Evolutionary conservation across 192 early-diverging fungal genomes (phyloP).

Genomic region (Dissophora globulifera): DNA sequence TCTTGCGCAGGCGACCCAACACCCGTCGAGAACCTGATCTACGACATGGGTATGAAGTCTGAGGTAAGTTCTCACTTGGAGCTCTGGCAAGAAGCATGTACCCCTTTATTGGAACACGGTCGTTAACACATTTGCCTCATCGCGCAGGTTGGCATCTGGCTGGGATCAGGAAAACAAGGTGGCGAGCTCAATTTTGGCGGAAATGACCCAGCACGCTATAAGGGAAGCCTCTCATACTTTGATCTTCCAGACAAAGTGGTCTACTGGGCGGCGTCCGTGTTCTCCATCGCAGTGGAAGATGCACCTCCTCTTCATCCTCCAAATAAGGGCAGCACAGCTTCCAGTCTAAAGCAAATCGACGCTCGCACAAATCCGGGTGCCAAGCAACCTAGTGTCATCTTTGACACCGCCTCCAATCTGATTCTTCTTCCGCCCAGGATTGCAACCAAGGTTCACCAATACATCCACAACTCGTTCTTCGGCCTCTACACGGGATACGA

Average conservation of each 20-base stretch:
- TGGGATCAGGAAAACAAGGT: conserved; percentile 15
- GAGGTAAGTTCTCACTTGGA: conserved; percentile 15
- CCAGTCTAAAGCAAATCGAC: not conserved
- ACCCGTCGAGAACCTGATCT: conserved; percentile 12
- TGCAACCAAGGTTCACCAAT: conserved; percentile 2
- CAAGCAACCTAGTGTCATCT: conserved; percentile 8
- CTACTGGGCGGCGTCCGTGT: conserved; percentile 27
- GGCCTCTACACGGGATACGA: conserved; percentile 30
- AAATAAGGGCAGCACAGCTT: too few species aligned
- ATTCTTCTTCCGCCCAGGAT: conserved; percentile 27
- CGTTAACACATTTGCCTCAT: too few species aligned
- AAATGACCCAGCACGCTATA: conserved; percentile 7
- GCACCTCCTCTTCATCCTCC: not conserved
- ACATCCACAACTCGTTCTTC: conserved; percentile 33
- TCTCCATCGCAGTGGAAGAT: conserved; percentile 6
- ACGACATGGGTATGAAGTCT: not conserved
- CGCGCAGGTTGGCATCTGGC: conserved; percentile 23
- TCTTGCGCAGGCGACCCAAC: not conserved
- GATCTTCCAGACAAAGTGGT: conserved; percentile 1
- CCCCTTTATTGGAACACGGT: too few species aligned
- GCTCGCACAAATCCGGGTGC: not conserved
- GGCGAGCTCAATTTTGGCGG: conserved; percentile 28
- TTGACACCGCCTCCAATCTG: conserved; percentile 23
- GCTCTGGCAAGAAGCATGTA: not conserved
- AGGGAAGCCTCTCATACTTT: conserved; percentile 2